Conservation (phyloP, 345 rosid species). For the Microthlaspi erraticum region DNA sequence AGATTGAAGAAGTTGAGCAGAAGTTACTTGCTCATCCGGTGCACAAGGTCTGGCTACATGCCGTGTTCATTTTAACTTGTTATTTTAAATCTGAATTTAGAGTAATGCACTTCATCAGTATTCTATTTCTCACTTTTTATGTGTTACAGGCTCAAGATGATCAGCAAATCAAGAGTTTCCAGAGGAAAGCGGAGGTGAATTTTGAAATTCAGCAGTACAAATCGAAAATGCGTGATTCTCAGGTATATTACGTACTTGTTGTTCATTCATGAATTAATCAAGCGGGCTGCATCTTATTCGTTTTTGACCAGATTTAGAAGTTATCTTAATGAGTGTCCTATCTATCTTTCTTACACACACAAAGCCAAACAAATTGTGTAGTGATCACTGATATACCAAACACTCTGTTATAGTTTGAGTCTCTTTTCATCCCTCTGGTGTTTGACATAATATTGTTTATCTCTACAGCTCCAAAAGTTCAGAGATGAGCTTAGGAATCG, state of each 20-base stretch:
- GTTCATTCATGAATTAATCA: conserved; percentile 10
- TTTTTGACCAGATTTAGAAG: background rate
- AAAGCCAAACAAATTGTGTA: background rate
- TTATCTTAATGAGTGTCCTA: background rate
- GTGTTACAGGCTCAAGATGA: conserved; percentile 77
- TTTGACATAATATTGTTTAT: conserved; percentile 18
- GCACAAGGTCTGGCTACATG: conserved; percentile 69
- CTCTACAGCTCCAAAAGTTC: conserved; percentile 87
- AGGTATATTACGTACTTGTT: conserved; percentile 60
- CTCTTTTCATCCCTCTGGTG: conserved; percentile 21
- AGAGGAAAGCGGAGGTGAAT: conserved; percentile 92
- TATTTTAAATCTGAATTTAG: background rate
- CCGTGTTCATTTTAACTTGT: conserved; percentile 6
- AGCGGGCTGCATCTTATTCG: conserved; percentile 2
- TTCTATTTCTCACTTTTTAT: conserved; percentile 15
- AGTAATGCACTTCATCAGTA: conserved; percentile 15
- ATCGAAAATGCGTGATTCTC: conserved; percentile 95
- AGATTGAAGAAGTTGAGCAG: conserved; percentile 81
- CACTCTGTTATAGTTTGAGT: conserved; percentile 1
- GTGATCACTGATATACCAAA: conserved; percentile 7
- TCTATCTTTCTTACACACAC: conserved; percentile 13
- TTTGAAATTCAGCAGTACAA: conserved; percentile 95
- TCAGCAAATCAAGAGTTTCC: conserved; percentile 74
- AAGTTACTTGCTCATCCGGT: conserved; percentile 84
- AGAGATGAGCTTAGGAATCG: conserved; percentile 95